Evolutionary conservation across 768 basidiomycete species (phyloP), one percentile per base, ranked within the genome.

Genomic region (Psilocybe tampanensis): DNA sequence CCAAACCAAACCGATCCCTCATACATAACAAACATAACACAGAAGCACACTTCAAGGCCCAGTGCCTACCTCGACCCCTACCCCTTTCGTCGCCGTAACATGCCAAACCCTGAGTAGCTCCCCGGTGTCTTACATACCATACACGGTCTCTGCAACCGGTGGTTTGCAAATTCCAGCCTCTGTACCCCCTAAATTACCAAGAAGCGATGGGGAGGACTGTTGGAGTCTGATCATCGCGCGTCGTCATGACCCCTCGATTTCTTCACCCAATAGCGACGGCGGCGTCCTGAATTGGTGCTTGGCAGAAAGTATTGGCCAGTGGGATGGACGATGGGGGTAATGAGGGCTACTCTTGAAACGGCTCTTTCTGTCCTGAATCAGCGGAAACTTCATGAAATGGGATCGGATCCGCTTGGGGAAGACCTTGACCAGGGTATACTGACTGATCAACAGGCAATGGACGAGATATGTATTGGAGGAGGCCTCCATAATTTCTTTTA

Each of bases 51-150:
- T 57, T 42, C 34, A 58, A n/a, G 21, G 18, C 13, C 18, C 2
- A 48, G 18, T 9, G 4, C 9, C 52, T 22, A 44, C 8, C 18
- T 34, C 53, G 5, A 45, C 34, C 1, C 15, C 33, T 1, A 26
- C 57, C 11, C 33, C 56, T 13, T 80, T 88, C 66, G 68, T 80
- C 5, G 68, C 72, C 36, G 70, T 84, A 21, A 78, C 74, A 7
- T 72, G 74, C 17, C 82, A 85, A 32, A 76, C 74, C 5, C 67
- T 77, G 5, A 67, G 76, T 2, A 64, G 64, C 13, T 74, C 79
- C 1, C 87, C 88, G 0, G 78, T 86, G 26, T 72, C 80, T 0
- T 86, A 82, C 61, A 67, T 86, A 2, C 74, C 84, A 56, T 50
- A 58, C 42, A 60, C 64, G 24, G 57, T 59, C 44, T 44, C 56